These are phyloP conservation scores for Chrysanthemum seticuspe DNA, from an alignment of 129 eudicot genomes.

Conservation along the genomic window DNA sequence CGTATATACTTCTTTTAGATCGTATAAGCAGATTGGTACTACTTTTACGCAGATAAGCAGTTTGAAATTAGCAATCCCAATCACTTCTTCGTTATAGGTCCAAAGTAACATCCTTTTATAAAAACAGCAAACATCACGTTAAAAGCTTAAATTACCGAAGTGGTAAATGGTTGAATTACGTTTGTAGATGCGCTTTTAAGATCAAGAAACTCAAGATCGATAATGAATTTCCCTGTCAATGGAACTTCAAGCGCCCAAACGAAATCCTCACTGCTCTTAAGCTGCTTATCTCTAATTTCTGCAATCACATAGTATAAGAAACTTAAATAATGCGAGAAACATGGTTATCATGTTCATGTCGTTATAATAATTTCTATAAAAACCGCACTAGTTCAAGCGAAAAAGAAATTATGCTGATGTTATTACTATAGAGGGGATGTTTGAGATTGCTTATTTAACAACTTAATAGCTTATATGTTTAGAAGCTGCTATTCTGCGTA, in stretches of 20 bases:
- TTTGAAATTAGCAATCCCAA: no score
- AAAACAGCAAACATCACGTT: neutral
- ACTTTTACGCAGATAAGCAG: no score
- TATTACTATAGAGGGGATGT: no score
- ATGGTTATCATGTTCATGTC: neutral
- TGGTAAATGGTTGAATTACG: slow-evolving; percentile 34
- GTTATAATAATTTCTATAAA: neutral
- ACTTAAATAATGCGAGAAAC: neutral
- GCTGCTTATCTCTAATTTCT: slow-evolving; percentile 81
- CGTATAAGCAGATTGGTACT: no score
- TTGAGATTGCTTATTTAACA: no score
- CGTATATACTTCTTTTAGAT: no score
- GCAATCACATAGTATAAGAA: slow-evolving; percentile 26
- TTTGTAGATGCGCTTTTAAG: slow-evolving; percentile 64
- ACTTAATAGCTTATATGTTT: no score
- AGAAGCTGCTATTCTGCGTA: no score
- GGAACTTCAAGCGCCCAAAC: slow-evolving; percentile 89
- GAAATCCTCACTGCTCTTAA: slow-evolving; percentile 81
- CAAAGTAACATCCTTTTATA: neutral
- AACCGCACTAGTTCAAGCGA: no score
- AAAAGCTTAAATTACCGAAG: slow-evolving; percentile 10
- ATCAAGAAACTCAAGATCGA: slow-evolving; percentile 95
- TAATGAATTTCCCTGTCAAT: slow-evolving; percentile 78
- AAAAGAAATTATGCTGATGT: no score
- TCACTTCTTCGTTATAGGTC: neutral